Evolutionary conservation across 202 grass and related monocot genomes (phyloP), one percentile per base, ranked within the genome.

Genomic region (Setaria italica): DNA sequence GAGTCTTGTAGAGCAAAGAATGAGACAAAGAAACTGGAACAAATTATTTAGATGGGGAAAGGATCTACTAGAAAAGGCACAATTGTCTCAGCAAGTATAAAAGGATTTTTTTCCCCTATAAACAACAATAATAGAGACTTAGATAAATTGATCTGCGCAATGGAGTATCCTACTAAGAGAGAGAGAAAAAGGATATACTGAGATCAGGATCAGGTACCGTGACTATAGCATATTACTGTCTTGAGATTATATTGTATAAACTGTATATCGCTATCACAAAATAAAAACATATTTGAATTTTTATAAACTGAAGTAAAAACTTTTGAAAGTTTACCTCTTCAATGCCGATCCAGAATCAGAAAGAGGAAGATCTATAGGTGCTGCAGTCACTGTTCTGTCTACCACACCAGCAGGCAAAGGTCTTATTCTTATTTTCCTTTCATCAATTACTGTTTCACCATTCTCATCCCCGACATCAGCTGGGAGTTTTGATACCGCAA

Each of bases 351-450:
- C 90, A 88, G 91, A 84, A 88, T 92, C 88, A 49, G 90, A 84
- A 84, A 96, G 77, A 75, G 93, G 90, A 81, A 90, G 81, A 63
- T 87, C 91, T 35, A 89, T 34, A 15, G 73, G 55, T 84, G 57
- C 4, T 84, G 84, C 49, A 51, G 79, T 12, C 49, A 76, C 72
- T 56, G 85, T 70, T 88, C 51, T 89, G 60, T 90, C 68, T 85
- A 80, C 58, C 13, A 62, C 73, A 70, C 87, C 77, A 85, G 86
- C 90, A 74, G 93, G 97, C 85, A 96, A 85, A 67, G 97, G 88
- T 81, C 88, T 99, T 91, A 96, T 99, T 88, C 97, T 95, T 83
- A 99, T 99, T 91, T 99, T 96, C 81, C 97, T 86, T 94, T 99
- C 97, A 87, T 96, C 90, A 66, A 99, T 96, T 78, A 96, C 69